Evolutionary conservation across 805 yeast genomes (phyloP).

Genomic region (Brettanomyces custersianus): DNA sequence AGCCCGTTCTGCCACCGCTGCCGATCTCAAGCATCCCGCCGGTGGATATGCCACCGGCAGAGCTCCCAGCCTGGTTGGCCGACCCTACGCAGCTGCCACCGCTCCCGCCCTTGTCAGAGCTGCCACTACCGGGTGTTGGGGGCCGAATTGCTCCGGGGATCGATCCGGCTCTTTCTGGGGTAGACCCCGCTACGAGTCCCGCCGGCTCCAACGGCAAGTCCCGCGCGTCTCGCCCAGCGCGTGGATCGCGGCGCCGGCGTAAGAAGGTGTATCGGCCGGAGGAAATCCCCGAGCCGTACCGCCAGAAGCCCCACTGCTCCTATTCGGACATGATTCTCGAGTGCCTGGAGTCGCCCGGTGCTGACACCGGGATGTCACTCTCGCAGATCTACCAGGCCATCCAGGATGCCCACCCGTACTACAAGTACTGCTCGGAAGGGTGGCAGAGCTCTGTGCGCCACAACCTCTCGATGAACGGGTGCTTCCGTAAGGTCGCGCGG

Average conservation of each 20-base stretch:
- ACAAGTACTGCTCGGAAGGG: slow-evolving; percentile 89
- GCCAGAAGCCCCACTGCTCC: slow-evolving; percentile 76
- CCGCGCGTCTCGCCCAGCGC: slow-evolving; percentile 1
- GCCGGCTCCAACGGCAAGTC: slow-evolving; percentile 2
- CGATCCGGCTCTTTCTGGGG: neutral
- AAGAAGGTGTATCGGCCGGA: slow-evolving; percentile 66
- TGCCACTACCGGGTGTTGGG: neutral
- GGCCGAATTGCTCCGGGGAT: neutral
- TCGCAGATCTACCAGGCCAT: slow-evolving; percentile 84
- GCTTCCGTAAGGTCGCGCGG: slow-evolving; percentile 71
- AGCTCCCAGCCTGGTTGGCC: no score
- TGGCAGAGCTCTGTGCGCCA: slow-evolving; percentile 96
- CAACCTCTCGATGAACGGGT: slow-evolving; percentile 76
- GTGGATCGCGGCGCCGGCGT: slow-evolving; percentile 33
- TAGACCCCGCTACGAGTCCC: neutral
- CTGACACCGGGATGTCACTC: slow-evolving; percentile 66
- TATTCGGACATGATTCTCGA: slow-evolving; percentile 75
- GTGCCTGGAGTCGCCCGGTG: slow-evolving; percentile 60
- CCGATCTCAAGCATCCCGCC: no score
- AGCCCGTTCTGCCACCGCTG: neutral
- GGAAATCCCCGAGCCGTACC: slow-evolving; percentile 81
- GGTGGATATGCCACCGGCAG: no score
- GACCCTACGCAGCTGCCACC: neutral
- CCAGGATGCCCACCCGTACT: slow-evolving; percentile 83
- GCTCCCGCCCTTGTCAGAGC: neutral